Evolutionary conservation across 2,329 filamentous ascomycete species (phyloP), one percentile per base, ranked within the genome.

Genomic region (Rugonectria rugulosa): DNA sequence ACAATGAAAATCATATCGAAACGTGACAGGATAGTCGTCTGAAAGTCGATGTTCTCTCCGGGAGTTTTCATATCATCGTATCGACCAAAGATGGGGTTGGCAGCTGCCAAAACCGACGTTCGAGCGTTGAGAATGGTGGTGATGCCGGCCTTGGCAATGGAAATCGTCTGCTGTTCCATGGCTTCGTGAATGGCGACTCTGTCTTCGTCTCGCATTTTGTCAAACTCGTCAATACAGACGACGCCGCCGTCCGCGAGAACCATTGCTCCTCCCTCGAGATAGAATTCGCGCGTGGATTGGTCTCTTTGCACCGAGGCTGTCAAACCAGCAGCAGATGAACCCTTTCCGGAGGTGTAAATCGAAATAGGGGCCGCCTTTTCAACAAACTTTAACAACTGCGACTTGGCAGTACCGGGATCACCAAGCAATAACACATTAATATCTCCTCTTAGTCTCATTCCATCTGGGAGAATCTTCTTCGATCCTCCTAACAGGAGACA

Each of bases 1-100:
- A 99, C 94, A 64, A 99, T 97, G 79, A 98, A 99, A 63, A 99
- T 98, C 91, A 99, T 97, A 75, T 99, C 95, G 73, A 99, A 99
- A 83, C 95, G 91, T 3, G 94, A 98, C 63, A 99, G 73, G 68
- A 99, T 98, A 4, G 95, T 99, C 0, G 95, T 99, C 71, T 99
- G 95, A 76, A 99, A 99, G 75, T 99, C 95, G 64, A 99, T 99
- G 72, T 99, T 99, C 75, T 99, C 95, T 56, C 95, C 95, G 0
- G 95, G 95, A 0, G 91, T 92, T 75, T 98, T 98, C 80, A 99
- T 88, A 70, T 99, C 95, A 73, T 99, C 95, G 76, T 99, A 99
- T 21, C 95, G 89, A 49, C 95, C 95, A 70, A 98, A 99, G 56
- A 99, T 95, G 1, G 95, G 95, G 73, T 99, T 99, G 36, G 95